Evolutionary conservation across 805 yeast species (phyloP).

Genomic region (Kurtzmaniella fragi): DNA sequence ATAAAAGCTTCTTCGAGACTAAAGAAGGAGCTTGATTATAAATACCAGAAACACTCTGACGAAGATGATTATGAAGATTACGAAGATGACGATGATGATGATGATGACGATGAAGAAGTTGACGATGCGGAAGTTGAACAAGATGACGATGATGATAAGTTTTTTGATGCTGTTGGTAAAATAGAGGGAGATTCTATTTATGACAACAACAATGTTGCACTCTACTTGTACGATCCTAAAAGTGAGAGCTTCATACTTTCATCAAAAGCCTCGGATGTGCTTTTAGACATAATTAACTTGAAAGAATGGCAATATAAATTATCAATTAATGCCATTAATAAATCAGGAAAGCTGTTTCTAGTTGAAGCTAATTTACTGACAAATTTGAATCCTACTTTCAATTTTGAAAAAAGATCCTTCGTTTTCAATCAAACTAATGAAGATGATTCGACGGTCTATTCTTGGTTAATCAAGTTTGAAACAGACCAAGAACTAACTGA

Average conservation of each 20-base stretch:
- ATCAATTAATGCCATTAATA: slow-evolving; percentile 26
- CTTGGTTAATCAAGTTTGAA: slow-evolving; percentile 61
- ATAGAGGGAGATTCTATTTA: slow-evolving; percentile 11
- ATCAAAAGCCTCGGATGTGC: slow-evolving; percentile 24
- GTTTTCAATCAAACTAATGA: slow-evolving; percentile 52
- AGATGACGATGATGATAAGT: slow-evolving; percentile 1
- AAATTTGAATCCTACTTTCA: slow-evolving; percentile 62
- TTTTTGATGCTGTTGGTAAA: slow-evolving; percentile 5
- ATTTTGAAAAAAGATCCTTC: slow-evolving; percentile 51
- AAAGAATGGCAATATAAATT: slow-evolving; percentile 53
- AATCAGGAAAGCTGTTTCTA: too few species aligned
- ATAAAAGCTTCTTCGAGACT: too few species aligned
- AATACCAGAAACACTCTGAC: slow-evolving; percentile 9
- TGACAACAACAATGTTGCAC: slow-evolving; percentile 24
- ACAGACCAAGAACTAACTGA: slow-evolving; percentile 31
- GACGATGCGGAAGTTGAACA: background rate
- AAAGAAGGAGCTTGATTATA: slow-evolving; percentile 20
- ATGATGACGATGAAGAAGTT: background rate
- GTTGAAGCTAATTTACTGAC: slow-evolving; percentile 22
- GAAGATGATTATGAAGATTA: slow-evolving; percentile 33
- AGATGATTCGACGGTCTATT: slow-evolving; percentile 11
- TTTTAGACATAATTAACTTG: slow-evolving; percentile 17
- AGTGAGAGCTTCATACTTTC: slow-evolving; percentile 44
- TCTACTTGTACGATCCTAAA: slow-evolving; percentile 55
- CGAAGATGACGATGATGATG: slow-evolving; percentile 28